These are phyloP conservation scores for Sanghuangporus sanghuang DNA, from an alignment of 1,284 basidiomycete species.

Conservation along the genomic window DNA sequence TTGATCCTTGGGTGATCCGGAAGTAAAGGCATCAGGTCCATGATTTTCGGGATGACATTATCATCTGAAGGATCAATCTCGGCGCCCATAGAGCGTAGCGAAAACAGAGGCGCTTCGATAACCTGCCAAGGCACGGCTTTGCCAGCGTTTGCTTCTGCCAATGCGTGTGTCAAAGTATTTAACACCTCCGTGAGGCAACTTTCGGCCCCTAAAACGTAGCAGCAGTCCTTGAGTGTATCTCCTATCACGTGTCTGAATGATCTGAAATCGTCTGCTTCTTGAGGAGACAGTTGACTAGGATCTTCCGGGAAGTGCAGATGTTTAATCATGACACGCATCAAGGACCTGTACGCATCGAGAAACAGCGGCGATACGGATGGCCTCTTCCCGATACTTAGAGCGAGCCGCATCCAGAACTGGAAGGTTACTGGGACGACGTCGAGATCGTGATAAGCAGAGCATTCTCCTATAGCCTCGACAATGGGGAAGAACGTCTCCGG, in stretches of 20 bases:
- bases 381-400: conserved; percentile 76
- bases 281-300: conserved; percentile 56
- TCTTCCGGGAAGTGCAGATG: conserved; percentile 93
- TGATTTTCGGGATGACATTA: conserved; percentile 87
- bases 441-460: conserved; percentile 89
- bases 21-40: conserved; percentile 89
- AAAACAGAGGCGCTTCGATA: conserved; percentile 96
- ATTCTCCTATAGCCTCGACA: conserved; percentile 92
- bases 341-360: conserved; percentile 74
- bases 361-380: conserved; percentile 67
- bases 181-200: conserved; percentile 81
- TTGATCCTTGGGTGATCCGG: conserved; percentile 90
- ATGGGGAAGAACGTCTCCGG: conserved; percentile 89
- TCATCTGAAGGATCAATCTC: conserved; percentile 85
- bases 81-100: conserved; percentile 97
- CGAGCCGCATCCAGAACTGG: conserved; percentile 95
- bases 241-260: conserved; percentile 98
- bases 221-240: conserved; percentile 98
- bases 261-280: conserved; percentile 93
- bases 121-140: conserved; percentile 80
- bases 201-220: conserved; percentile 87
- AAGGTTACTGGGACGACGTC: conserved; percentile 98
- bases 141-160: conserved; percentile 45
- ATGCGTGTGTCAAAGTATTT: conserved; percentile 72
- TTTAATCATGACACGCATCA: conserved; percentile 84